Evolutionary conservation across 768 basidiomycete genomes (phyloP).

Genomic region (Leccinum subtestaceum): DNA sequence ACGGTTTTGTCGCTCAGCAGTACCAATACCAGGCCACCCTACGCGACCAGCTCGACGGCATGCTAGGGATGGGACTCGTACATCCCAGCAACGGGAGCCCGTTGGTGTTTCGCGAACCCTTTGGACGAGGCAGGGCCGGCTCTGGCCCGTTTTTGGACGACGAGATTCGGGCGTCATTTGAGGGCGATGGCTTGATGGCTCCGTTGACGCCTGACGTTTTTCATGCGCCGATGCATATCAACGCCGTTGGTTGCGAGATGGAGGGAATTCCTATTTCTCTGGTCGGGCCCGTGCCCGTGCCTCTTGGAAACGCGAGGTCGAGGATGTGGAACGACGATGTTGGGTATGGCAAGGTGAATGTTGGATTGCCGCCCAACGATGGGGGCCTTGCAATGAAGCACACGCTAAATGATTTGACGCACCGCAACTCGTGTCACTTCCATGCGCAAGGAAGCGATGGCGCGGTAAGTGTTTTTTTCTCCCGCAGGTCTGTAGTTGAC

Average conservation of each 20-base stretch:
- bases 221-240: background rate
- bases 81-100: background rate
- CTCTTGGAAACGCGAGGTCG: background rate
- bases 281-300: constrained; percentile 8
- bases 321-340: background rate
- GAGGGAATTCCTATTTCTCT: constrained; percentile 5
- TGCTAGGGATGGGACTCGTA: background rate
- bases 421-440: background rate
- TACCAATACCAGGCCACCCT: background rate
- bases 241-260: background rate
- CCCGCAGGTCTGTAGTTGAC: background rate
- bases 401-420: background rate
- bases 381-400: background rate
- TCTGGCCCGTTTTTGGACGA: constrained; percentile 18
- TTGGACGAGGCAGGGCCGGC: background rate
- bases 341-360: constrained; percentile 1
- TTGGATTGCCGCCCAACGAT: background rate
- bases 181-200: background rate
- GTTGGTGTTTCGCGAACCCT: constrained; percentile 4
- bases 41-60: background rate
- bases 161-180: constrained; percentile 22
- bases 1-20: background rate
- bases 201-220: background rate
- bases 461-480: constrained; percentile 5
- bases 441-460: background rate